phyloP scores from a whole-genome alignment of 345 rosid genomes.

The Corchorus capsularis region DNA sequence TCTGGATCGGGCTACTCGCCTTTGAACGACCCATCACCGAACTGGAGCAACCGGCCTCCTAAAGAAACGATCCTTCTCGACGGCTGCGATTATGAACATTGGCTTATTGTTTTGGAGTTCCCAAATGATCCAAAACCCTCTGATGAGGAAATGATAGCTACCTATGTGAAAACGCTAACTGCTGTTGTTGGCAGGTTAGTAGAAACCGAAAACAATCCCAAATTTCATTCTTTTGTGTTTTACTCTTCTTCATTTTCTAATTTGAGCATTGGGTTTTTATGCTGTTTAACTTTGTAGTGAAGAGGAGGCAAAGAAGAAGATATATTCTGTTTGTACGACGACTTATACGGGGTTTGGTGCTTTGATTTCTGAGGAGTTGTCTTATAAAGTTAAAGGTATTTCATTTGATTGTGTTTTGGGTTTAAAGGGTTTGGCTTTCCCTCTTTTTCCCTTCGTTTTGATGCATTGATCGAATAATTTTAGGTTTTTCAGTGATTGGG shows the following conservation, averaged over 20 bases:
- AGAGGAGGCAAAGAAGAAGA: slow-evolving; percentile 97
- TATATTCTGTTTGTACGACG: slow-evolving; percentile 86
- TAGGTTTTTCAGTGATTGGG: no score
- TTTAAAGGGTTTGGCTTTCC: not conserved
- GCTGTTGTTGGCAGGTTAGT: slow-evolving; percentile 70
- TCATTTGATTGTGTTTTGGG: slow-evolving; percentile 9
- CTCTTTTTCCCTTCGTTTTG: not conserved
- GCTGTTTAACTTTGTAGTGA: slow-evolving; percentile 47
- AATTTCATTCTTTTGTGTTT: not conserved
- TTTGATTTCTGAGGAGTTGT: slow-evolving; percentile 90
- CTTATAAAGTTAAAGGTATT: slow-evolving; percentile 86
- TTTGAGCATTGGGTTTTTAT: slow-evolving; percentile 12
- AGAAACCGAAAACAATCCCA: not conserved
- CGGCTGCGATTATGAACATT: slow-evolving; percentile 94
- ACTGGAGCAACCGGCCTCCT: slow-evolving; percentile 93
- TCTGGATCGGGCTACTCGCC: slow-evolving; percentile 85
- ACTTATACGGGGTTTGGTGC: slow-evolving; percentile 96
- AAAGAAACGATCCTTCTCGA: slow-evolving; percentile 90
- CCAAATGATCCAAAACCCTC: slow-evolving; percentile 68
- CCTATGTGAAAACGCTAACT: slow-evolving; percentile 83
- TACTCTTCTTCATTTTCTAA: not conserved
- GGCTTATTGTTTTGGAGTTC: slow-evolving; percentile 97
- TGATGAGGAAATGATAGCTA: slow-evolving; percentile 79
- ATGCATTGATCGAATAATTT: not conserved
- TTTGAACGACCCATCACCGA: slow-evolving; percentile 84